Conservation (phyloP, 208 protist species). For the Borovskyia barvae region DNA sequence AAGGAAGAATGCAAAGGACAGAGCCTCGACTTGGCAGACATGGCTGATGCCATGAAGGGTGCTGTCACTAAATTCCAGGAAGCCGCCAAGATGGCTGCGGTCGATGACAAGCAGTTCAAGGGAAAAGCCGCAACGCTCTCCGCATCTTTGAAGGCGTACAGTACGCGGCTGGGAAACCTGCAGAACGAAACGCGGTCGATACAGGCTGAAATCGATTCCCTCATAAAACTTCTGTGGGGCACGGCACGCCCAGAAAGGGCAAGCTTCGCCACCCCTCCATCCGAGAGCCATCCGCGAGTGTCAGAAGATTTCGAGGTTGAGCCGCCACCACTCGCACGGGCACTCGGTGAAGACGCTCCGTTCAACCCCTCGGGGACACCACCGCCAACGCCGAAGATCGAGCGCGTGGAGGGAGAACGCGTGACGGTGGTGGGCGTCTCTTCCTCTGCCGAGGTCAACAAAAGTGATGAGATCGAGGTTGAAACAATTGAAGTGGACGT, state of each 20-base stretch:
- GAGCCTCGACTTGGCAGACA: constrained; percentile 82
- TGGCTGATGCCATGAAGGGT: constrained; percentile 77
- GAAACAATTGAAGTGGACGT: constrained; percentile 85
- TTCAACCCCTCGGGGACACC: background rate
- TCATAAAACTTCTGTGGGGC: constrained; percentile 83
- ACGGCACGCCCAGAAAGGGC: constrained; percentile 61
- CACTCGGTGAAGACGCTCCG: constrained; percentile 32
- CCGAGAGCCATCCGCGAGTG: constrained; percentile 2
- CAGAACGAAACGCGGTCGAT: constrained; percentile 85
- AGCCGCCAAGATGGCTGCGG: constrained; percentile 24
- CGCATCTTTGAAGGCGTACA: constrained; percentile 87
- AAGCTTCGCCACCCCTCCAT: constrained; percentile 57
- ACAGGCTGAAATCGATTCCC: constrained; percentile 69
- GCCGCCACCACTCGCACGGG: constrained; percentile 53
- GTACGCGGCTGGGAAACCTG: constrained; percentile 72
- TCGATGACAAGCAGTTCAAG: constrained; percentile 75
- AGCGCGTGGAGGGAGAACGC: constrained; percentile 79
- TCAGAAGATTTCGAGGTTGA: constrained; percentile 66
- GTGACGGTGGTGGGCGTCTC: constrained; percentile 15
- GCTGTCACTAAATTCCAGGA: constrained; percentile 64
- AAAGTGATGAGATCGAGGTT: constrained; percentile 74
- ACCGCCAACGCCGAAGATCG: constrained; percentile 17
- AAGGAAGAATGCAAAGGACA: constrained; percentile 90
- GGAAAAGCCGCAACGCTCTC: constrained; percentile 70
- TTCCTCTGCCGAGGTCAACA: background rate